Conservation (phyloP, 106 monocot species). For the Cymbidium sinense region DNA sequence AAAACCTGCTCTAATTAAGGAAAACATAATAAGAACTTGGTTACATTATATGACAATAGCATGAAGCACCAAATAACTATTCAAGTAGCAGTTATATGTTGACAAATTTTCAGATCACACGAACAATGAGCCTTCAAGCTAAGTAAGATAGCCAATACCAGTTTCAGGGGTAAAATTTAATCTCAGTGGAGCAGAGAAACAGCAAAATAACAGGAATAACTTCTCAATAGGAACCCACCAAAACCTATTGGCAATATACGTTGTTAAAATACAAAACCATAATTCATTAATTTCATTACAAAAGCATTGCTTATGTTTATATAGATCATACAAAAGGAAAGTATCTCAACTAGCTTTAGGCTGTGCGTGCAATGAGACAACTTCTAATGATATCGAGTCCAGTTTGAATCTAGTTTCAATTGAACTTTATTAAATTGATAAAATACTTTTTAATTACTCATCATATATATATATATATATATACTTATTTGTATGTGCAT, state of each 20-base stretch:
- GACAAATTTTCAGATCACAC: neutral
- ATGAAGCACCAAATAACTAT: neutral
- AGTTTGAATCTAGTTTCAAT: too few relatives aligned
- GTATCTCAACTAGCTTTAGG: neutral
- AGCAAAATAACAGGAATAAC: neutral
- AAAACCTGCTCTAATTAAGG: constrained; percentile 51
- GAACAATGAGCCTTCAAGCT: neutral
- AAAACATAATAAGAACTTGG: neutral
- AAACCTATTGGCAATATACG: neutral
- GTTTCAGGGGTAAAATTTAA: neutral
- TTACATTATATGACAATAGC: constrained; percentile 1
- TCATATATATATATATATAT: too few relatives aligned
- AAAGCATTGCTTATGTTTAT: too few relatives aligned
- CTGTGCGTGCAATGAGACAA: neutral
- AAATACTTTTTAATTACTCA: too few relatives aligned
- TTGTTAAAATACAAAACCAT: neutral
- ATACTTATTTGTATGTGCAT: too few relatives aligned
- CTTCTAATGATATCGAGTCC: neutral
- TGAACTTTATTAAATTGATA: too few relatives aligned
- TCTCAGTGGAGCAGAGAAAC: neutral
- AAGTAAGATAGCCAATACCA: neutral
- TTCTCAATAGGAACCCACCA: neutral
- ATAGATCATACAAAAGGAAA: neutral
- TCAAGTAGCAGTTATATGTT: neutral
- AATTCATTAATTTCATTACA: neutral